Evolutionary conservation across 805 yeast genomes (phyloP).

Genomic region (Saccharomycopsis vini): DNA sequence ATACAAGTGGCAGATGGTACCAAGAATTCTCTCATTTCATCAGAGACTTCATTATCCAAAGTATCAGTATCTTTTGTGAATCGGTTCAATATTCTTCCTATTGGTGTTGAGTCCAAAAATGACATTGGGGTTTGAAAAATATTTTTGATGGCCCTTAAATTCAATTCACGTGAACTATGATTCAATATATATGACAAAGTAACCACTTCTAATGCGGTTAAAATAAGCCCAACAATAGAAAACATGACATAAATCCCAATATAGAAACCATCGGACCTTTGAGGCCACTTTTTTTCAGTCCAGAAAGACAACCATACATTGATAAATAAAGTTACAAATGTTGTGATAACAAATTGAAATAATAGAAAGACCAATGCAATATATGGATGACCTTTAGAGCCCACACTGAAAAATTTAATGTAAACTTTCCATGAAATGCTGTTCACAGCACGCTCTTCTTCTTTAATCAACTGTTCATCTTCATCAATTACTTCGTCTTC

Average conservation of each 20-base stretch:
- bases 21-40: constrained; percentile 52
- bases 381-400: constrained; percentile 40
- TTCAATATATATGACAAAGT: constrained; percentile 42
- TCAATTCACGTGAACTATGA: constrained; percentile 49
- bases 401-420: constrained; percentile 40
- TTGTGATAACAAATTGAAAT: constrained; percentile 26
- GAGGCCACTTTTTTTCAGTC: constrained; percentile 47
- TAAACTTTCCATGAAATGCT: constrained; percentile 42
- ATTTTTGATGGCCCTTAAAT: constrained; percentile 47
- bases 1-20: constrained; percentile 41
- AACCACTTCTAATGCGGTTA: constrained; percentile 35
- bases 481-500: background rate
- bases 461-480: background rate
- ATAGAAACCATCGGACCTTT: constrained; percentile 43
- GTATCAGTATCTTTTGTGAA: constrained; percentile 82
- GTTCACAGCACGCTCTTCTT: constrained; percentile 37
- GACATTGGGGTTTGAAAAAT: constrained; percentile 73
- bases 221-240: constrained; percentile 38
- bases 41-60: constrained; percentile 68
- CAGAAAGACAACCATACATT: constrained; percentile 85
- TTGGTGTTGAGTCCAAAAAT: constrained; percentile 78
- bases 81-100: constrained; percentile 77
- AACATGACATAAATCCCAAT: constrained; percentile 57
- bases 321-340: constrained; percentile 48
- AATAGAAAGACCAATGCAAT: constrained; percentile 26